Percentiles rank a stretch among this genome's conserved stretches.
phyloP scores from a whole-genome alignment of 2,329 filamentous ascomycete genomes.

The Sporothrix phasma region DNA sequence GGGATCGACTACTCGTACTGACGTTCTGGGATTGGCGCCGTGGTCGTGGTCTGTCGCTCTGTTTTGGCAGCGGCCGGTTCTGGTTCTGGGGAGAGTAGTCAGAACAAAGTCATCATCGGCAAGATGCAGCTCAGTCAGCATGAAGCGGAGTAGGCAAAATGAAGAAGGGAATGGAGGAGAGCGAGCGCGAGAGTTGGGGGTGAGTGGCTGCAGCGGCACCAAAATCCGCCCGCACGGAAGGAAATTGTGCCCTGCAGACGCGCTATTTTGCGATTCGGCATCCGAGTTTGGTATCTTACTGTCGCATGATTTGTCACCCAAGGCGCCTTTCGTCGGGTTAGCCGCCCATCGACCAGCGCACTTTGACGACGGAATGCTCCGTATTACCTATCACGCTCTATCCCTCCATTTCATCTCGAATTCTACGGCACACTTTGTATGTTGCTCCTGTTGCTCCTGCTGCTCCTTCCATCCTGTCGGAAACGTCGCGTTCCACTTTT shows the following conservation, averaged over 20 bases:
- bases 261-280: not conserved
- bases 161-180: not conserved
- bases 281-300: not conserved
- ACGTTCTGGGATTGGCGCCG: conserved; percentile 2
- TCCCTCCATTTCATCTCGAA: not conserved
- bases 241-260: not conserved
- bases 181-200: not conserved
- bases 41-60: not conserved
- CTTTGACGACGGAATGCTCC: too few species aligned
- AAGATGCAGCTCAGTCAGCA: conserved; percentile 17
- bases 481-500: conserved; percentile 11
- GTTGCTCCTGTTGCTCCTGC: not conserved
- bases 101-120: conserved; percentile 14
- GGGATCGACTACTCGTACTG: not conserved
- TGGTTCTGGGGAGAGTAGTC: conserved; percentile 10
- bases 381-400: not conserved
- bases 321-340: not conserved
- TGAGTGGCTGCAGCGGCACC: too few species aligned
- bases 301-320: conserved; percentile 13
- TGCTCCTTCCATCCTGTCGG: conserved; percentile 5
- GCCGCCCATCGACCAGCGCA: not conserved
- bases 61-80: not conserved
- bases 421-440: not conserved
- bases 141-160: not conserved
- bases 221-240: not conserved